These are phyloP conservation scores for Arxiozyma bovina DNA, from an alignment of 1,139 yeast species.

Conservation along the genomic window DNA sequence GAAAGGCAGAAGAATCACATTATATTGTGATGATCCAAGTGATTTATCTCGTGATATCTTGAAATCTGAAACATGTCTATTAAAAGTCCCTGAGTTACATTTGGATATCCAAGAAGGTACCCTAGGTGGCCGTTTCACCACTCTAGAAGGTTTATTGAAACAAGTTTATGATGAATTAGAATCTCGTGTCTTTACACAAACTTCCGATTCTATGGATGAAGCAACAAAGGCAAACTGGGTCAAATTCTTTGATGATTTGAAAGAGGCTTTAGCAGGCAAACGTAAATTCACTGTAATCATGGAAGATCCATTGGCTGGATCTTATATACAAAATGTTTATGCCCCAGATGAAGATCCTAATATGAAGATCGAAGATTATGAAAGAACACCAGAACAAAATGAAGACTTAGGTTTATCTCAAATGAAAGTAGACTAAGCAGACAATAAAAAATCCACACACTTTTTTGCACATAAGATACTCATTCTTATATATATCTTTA, in stretches of 20 bases:
- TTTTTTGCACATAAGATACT: neutral
- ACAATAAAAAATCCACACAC: neutral
- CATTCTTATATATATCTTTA: neutral
- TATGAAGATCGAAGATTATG: conserved; percentile 83
- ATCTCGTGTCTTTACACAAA: conserved; percentile 71
- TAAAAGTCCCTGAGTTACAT: conserved; percentile 76
- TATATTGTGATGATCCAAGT: conserved; percentile 80
- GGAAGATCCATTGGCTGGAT: conserved; percentile 93
- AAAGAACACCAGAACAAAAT: conserved; percentile 77
- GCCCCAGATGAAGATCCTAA: conserved; percentile 98
- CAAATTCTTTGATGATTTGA: conserved; percentile 61
- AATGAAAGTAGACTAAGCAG: conserved; percentile 36
- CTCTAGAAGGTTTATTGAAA: conserved; percentile 81
- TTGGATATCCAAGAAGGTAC: conserved; percentile 95
- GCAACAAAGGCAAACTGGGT: conserved; percentile 75
- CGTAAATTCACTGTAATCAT: conserved; percentile 73
- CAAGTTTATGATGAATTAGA: conserved; percentile 89
- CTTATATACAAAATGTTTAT: conserved; percentile 92
- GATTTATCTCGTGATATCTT: conserved; percentile 91
- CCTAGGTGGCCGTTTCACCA: conserved; percentile 94
- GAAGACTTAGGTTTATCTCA: conserved; percentile 88
- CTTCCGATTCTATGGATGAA: conserved; percentile 86
- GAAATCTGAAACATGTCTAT: conserved; percentile 88
- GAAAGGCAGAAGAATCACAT: conserved; percentile 65
- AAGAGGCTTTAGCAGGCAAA: conserved; percentile 78